Evolutionary conservation across 139 green algal species (phyloP).

Genomic region (Chlorella sp.): DNA sequence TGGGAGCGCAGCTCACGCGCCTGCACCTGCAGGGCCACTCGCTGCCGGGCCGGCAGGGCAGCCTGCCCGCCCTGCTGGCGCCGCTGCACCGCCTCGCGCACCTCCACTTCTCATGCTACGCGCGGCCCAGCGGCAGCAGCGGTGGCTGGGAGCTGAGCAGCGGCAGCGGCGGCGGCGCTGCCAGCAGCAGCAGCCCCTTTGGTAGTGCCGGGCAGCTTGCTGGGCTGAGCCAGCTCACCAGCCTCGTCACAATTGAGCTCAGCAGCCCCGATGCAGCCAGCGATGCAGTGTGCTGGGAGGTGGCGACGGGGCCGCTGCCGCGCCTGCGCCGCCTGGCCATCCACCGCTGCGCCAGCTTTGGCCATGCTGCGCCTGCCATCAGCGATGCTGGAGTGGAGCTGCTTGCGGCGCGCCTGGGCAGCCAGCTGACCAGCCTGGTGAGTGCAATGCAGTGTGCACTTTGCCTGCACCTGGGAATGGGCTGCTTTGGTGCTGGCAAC

Average conservation of each 20-base stretch:
- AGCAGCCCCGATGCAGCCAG: neutral
- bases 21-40: neutral
- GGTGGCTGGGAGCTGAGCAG: neutral
- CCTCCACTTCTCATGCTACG: neutral
- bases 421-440: slow-evolving; percentile 12
- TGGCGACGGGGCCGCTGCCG: slow-evolving; percentile 8
- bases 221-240: neutral
- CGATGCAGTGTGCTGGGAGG: neutral
- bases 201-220: neutral
- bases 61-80: slow-evolving; percentile 18
- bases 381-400: neutral
- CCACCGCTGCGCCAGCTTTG: neutral
- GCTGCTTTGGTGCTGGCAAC: too few species aligned
- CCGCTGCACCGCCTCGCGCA: slow-evolving; percentile 7
- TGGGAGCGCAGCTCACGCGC: neutral
- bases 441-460: too few species aligned
- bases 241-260: neutral
- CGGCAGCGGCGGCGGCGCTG: neutral
- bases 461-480: too few species aligned
- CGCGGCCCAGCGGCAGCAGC: neutral
- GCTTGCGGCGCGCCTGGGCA: neutral
- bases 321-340: slow-evolving; percentile 19
- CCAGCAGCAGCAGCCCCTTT: neutral
- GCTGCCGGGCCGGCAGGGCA: neutral
- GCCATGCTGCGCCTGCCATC: neutral